Evolutionary conservation across 169 alveolate genomes (phyloP).

Genomic region (Prorocentrum cordatum): DNA sequence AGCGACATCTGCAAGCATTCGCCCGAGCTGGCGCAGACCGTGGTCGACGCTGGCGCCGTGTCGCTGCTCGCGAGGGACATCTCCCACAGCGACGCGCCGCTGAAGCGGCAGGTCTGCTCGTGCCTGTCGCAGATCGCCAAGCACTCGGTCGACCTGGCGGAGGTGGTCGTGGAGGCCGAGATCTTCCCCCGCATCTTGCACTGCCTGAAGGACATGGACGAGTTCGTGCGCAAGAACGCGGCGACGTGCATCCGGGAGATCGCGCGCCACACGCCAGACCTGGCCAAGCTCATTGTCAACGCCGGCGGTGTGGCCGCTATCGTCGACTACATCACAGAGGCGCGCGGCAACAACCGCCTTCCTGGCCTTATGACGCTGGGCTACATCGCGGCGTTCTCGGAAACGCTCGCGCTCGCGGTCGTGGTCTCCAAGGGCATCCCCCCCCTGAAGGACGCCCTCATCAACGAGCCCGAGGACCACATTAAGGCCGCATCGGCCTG

Average conservation of each 20-base stretch:
- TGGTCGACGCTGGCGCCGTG: constrained; percentile 73
- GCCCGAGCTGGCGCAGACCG: constrained; percentile 78
- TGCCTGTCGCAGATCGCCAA: constrained; percentile 90
- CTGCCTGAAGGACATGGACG: constrained; percentile 79
- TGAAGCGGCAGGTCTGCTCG: constrained; percentile 85
- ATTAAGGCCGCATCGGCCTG: constrained; percentile 85
- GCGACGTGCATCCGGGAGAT: constrained; percentile 91
- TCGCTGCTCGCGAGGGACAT: constrained; percentile 76
- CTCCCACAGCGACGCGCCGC: constrained; percentile 84
- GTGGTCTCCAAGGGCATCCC: constrained; percentile 85
- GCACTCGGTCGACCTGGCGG: constrained; percentile 91
- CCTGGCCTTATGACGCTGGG: constrained; percentile 89
- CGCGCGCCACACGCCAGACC: constrained; percentile 77
- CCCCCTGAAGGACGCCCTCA: constrained; percentile 87
- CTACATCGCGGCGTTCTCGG: constrained; percentile 88
- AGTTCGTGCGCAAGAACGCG: constrained; percentile 83
- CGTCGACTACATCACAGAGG: constrained; percentile 86
- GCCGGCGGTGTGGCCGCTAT: constrained; percentile 92
- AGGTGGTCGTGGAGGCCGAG: constrained; percentile 87
- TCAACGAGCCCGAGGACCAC: constrained; percentile 88
- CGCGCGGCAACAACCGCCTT: constrained; percentile 84
- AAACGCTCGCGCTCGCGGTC: constrained; percentile 88
- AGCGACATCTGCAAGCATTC: constrained; percentile 88
- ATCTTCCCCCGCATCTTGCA: constrained; percentile 87
- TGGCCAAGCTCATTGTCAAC: constrained; percentile 84